Conservation (phyloP, 805 yeast genomes). For the Monosporozyma solicola region DNA sequence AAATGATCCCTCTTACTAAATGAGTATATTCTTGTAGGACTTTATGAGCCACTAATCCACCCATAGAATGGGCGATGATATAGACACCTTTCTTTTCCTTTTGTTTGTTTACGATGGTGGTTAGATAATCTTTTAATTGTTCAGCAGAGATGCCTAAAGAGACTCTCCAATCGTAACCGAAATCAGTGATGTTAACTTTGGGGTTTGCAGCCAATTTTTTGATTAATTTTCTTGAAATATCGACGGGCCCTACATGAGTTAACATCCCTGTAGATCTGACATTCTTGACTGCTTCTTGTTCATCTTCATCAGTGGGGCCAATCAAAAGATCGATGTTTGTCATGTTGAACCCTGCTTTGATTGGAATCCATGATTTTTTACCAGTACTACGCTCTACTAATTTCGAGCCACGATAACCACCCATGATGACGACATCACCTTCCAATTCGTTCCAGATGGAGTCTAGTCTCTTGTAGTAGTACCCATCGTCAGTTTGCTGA, state of each 20-base stretch:
- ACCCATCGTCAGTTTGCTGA: constrained; percentile 20
- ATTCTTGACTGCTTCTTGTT: constrained; percentile 40
- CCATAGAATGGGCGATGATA: constrained; percentile 90
- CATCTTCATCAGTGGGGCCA: constrained; percentile 70
- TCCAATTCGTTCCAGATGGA: constrained; percentile 50
- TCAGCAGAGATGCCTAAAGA: constrained; percentile 48
- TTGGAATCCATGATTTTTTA: constrained; percentile 76
- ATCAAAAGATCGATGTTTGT: constrained; percentile 58
- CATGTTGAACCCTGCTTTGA: constrained; percentile 74
- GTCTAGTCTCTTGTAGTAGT: constrained; percentile 23
- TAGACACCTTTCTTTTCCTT: constrained; percentile 41
- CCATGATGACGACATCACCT: constrained; percentile 74
- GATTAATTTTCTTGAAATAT: constrained; percentile 56
- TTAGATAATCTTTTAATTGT: constrained; percentile 42
- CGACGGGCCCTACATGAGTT: constrained; percentile 81
- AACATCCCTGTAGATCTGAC: constrained; percentile 70
- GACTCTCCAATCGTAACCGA: constrained; percentile 93
- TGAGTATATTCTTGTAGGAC: constrained; percentile 61
- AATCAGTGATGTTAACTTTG: constrained; percentile 54
- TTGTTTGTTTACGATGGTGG: constrained; percentile 33
- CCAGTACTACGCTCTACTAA: constrained; percentile 55
- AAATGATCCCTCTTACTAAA: constrained; percentile 64
- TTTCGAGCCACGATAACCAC: constrained; percentile 84
- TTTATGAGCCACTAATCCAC: constrained; percentile 78
- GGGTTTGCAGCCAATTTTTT: constrained; percentile 46